phyloP scores from a whole-genome alignment of 129 eudicot genomes.

The Flaveria trinervia region DNA sequence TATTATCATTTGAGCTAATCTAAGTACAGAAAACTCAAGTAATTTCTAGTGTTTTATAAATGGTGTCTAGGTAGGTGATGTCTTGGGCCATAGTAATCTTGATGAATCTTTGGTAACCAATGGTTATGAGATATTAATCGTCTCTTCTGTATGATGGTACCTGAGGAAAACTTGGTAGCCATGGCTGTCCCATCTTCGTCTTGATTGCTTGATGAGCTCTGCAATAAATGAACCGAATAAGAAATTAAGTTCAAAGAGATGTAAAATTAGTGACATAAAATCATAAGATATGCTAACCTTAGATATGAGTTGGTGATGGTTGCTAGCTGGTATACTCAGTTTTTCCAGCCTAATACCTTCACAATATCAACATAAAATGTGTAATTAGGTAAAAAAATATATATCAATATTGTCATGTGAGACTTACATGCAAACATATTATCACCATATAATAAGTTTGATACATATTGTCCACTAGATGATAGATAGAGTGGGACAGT shows the following conservation, averaged over 20 bases:
- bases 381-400: not conserved
- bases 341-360: conserved; percentile 51
- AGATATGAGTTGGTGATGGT: conserved; percentile 32
- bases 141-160: conserved; percentile 47
- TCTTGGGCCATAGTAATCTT: conserved; percentile 73
- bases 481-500: not conserved
- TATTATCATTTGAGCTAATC: not conserved
- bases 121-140: conserved; percentile 43
- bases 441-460: not conserved
- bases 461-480: too few species aligned
- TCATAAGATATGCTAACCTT: conserved; percentile 36
- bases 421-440: not conserved
- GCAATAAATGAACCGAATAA: not conserved
- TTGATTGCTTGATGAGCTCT: conserved; percentile 23
- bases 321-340: conserved; percentile 24
- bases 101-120: conserved; percentile 64
- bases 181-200: conserved; percentile 14
- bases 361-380: not conserved
- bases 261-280: conserved; percentile 17
- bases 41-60: conserved; percentile 21
- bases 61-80: conserved; percentile 58
- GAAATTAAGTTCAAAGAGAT: not conserved
- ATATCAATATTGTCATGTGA: not conserved
- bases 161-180: conserved; percentile 41
- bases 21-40: not conserved